Evolutionary conservation across 441 rosid genomes (phyloP).

Genomic region (Sinapis alba): DNA sequence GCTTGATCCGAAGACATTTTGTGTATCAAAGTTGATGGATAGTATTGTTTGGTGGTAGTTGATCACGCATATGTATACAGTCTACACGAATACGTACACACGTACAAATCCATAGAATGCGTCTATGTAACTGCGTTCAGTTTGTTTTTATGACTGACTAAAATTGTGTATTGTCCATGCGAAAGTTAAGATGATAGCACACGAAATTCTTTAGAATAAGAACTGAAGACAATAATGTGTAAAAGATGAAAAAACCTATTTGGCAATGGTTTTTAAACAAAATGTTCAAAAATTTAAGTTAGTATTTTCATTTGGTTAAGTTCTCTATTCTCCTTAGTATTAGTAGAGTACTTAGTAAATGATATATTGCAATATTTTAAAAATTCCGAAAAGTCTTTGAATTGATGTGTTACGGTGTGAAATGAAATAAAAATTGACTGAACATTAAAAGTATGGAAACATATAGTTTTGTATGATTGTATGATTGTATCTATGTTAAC

Average conservation of each 20-base stretch:
- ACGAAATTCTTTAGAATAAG: neutral
- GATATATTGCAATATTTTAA: neutral
- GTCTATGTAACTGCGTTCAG: neutral
- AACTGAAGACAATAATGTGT: neutral
- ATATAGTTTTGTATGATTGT: neutral
- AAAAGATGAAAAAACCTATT: neutral
- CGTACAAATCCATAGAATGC: neutral
- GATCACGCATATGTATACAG: conserved; percentile 2
- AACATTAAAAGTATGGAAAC: conserved; percentile 2
- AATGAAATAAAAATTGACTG: conserved; percentile 1
- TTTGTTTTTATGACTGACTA: neutral
- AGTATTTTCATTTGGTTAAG: neutral
- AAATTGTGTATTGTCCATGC: neutral
- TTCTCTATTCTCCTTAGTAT: neutral
- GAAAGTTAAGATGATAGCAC: neutral
- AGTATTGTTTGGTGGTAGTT: neutral
- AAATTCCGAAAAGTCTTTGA: neutral
- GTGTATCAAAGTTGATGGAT: neutral
- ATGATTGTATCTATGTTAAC: neutral
- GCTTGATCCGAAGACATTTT: conserved; percentile 1
- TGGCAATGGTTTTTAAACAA: neutral
- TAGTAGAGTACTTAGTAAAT: neutral
- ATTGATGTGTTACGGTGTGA: conserved; percentile 17
- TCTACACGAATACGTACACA: neutral
- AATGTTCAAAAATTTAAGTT: neutral